A percentile compares a stretch with the other conserved stretches of the same genome.
Evolutionary conservation across 2,329 filamentous ascomycete genomes (phyloP).

Genomic region (Tolypocladium tundrense): DNA sequence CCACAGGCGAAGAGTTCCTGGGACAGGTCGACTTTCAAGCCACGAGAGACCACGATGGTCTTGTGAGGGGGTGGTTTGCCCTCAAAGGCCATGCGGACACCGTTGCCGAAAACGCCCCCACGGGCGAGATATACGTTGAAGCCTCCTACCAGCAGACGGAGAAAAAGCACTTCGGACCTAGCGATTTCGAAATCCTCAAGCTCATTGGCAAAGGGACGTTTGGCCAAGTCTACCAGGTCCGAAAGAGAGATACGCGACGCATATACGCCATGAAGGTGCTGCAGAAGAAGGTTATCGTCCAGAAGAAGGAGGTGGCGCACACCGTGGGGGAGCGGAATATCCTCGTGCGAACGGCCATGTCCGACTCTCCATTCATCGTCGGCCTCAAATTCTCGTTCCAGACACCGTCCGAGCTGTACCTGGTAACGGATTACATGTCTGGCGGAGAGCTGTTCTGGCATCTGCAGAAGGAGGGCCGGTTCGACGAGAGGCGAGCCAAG

Average conservation of each 20-base stretch:
- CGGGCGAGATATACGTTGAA: constrained; percentile 83
- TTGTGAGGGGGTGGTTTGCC: constrained; percentile 76
- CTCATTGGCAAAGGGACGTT: constrained; percentile 98
- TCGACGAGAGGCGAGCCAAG: constrained; percentile 88
- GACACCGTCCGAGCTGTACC: constrained; percentile 87
- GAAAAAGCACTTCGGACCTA: constrained; percentile 85
- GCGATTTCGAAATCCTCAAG: constrained; percentile 91
- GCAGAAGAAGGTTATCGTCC: constrained; percentile 98
- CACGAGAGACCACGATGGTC: constrained; percentile 54
- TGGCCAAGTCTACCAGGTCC: constrained; percentile 95
- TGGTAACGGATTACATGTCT: constrained; percentile 99
- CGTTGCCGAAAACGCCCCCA: constrained; percentile 57
- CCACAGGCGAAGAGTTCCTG: constrained; percentile 78
- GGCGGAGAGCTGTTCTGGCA: constrained; percentile 98
- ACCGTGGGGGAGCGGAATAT: constrained; percentile 97
- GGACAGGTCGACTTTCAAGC: constrained; percentile 78
- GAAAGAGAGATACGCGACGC: constrained; percentile 89
- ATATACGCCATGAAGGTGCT: constrained; percentile 99
- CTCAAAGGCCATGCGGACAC: constrained; percentile 68
- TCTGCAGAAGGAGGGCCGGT: constrained; percentile 90
- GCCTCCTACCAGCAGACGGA: constrained; percentile 79
- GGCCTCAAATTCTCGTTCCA: constrained; percentile 98
- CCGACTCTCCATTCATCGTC: constrained; percentile 95
- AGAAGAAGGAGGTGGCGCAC: constrained; percentile 98
- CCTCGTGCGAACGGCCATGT: constrained; percentile 86